These are phyloP conservation scores for Penicillium brevicompactum DNA, from an alignment of 2,329 filamentous ascomycete genomes.

Conservation along the genomic window DNA sequence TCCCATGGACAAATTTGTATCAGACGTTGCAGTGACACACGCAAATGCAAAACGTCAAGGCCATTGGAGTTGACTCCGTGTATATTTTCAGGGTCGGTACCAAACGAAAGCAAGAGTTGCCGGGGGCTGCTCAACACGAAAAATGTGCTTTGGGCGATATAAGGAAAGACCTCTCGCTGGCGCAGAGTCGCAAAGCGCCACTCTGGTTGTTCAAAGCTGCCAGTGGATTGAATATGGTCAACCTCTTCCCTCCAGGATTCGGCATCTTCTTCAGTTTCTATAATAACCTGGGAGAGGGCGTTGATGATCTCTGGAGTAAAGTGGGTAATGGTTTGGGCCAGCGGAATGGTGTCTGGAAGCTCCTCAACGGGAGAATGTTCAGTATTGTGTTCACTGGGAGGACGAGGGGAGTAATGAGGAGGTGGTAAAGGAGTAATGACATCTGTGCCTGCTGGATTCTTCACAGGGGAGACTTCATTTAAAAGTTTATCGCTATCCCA, in stretches of 20 bases:
- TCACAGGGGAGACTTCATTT: constrained; percentile 26
- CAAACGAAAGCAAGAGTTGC: constrained; percentile 46
- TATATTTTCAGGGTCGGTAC: constrained; percentile 16
- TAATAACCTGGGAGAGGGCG: constrained; percentile 39
- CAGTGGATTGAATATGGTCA: constrained; percentile 37
- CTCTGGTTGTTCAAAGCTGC: constrained; percentile 40
- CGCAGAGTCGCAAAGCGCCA: constrained; percentile 41
- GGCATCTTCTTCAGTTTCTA: constrained; percentile 39
- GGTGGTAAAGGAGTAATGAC: constrained; percentile 4
- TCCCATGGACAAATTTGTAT: constrained; percentile 44
- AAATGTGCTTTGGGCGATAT: constrained; percentile 48
- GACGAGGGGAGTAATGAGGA: constrained; percentile 16
- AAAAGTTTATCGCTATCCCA: constrained; percentile 42
- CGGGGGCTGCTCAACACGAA: constrained; percentile 45
- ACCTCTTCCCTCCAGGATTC: constrained; percentile 42
- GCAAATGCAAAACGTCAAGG: constrained; percentile 36
- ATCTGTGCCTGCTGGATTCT: constrained; percentile 12
- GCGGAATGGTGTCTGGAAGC: constrained; percentile 12
- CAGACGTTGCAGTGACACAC: constrained; percentile 37
- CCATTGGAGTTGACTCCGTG: neutral
- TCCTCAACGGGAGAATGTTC: constrained; percentile 13
- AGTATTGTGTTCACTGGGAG: constrained; percentile 23
- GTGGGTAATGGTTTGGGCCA: constrained; percentile 39
- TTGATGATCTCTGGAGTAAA: constrained; percentile 41
- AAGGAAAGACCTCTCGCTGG: constrained; percentile 42